Base-by-base conservation (phyloP, 2,329 filamentous ascomycete species). In the Trichoderma arundinaceum region DNA sequence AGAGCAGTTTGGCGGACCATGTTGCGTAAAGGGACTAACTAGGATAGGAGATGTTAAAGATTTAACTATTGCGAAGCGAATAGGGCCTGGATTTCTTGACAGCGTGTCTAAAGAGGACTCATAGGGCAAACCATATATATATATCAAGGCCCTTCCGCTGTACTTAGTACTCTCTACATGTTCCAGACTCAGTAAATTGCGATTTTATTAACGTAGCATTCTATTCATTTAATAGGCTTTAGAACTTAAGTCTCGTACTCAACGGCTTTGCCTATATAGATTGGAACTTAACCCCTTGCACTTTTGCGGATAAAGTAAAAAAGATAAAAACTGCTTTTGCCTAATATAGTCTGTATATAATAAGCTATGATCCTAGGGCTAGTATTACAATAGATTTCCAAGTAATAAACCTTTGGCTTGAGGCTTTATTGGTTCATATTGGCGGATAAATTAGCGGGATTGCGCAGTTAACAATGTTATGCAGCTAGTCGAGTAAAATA, bases 261-360 rank as follows among this genome's bases (percentile, higher is more conserved):
- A 60, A 12, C 44, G 44, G 44, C 44, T 33, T 41, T 60, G 57
- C 57, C 44, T 60, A 60, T 60, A 60, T 60, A 17, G 19, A 41
- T 15, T 12, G 6, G 33, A 41, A 49, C 57, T 60, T 60, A 41
- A 51, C 44, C 60, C 38, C 13, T 35, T 28, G n/a, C 13, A 41
- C 22, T n/a, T 46, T 53, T 46, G 60, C 60, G 49, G 60, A 39
- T 62, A 53, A 54, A 63, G 15, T 28, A 17, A 41, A 54, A 22
- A 44, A 53, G 15, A 39, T 35, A 51, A 54, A 63, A 54, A n/a
- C n/a, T 43, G 13, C 2, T 54, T 46, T 54, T 63, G 60, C 39
- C 60, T 63, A 63, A 63, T 46, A 54, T 54, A 28, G 38, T 35
- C 35, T 12, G 28, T 13, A 49, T 53, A 3, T 46, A 7, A 46